Evolutionary conservation across 805 yeast genomes (phyloP), one percentile per base, ranked within the genome.

Genomic region (Candida namnaoensis): DNA sequence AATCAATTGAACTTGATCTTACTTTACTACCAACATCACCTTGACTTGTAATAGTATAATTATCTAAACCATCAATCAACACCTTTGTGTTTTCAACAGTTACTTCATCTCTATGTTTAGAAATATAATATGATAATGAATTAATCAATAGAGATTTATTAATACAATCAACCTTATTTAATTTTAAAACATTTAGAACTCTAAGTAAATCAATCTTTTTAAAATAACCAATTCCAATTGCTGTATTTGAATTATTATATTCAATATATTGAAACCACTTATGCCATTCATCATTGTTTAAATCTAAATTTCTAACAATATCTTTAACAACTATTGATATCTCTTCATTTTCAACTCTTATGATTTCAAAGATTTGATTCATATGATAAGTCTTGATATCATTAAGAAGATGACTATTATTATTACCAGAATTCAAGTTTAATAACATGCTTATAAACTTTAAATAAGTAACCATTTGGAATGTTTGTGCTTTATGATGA

Each of bases 1-100:
- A 51, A 6, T 49, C 33, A 3, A 83, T 55, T 1, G 80, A 65
- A 0, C 80, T 69, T 1, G 55, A 47, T 38, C 98, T 64, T 1
- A 88, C 73, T 50, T 78, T 72, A 38, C 86, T 76, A 2, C 98
- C 98, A n/a, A 88, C 90, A 62, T 90, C 98, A 9, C 98, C 98
- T 53, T 86, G 83, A 26, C 76, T 76, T 0, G 91, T 84, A 2
- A 74, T 63, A 0, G 95, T 76, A 56, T 88, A 88, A 51, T 90
- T 96, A 46, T 82, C 80, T 12, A 91, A 58, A 32, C 76, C 72
- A 2, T 46, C 48, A 1, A 71, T 36, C 5, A 69, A 28, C 5
- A 4, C 32, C 4, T 8, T 32, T 2, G 4, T 12, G 1, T 33
- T 26, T 0, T 40, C 27, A 14, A 57, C 30, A 7, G 27, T 13